Conservation (phyloP, 116 monocot species). For the Posidonia oceanica region DNA sequence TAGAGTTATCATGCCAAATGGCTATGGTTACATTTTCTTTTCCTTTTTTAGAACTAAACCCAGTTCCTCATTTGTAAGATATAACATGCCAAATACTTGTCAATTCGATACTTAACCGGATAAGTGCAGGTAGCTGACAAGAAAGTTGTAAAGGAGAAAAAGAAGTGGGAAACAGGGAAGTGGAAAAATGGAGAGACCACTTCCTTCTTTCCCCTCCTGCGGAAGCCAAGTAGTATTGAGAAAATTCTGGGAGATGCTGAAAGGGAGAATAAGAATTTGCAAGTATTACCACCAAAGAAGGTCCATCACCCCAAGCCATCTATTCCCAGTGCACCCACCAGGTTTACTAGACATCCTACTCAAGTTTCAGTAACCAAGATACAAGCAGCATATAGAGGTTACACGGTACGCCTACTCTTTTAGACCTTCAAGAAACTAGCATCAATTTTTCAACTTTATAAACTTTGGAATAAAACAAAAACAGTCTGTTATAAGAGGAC, state of each 20-base stretch:
- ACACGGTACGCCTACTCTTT: constrained; percentile 29
- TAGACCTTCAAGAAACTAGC: too few relatives aligned
- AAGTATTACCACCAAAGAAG: not conserved
- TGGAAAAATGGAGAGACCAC: constrained; percentile 35
- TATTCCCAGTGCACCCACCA: not conserved
- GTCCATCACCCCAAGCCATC: not conserved
- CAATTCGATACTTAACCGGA: not conserved
- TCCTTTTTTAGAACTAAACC: too few relatives aligned
- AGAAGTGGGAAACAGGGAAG: constrained; percentile 35
- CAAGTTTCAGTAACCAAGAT: constrained; percentile 55
- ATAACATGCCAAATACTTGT: too few relatives aligned
- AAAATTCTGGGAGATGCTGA: constrained; percentile 75
- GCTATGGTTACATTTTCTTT: too few relatives aligned
- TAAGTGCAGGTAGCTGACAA: constrained; percentile 24
- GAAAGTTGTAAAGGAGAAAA: constrained; percentile 38
- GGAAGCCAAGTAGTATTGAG: constrained; percentile 80
- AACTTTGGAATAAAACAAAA: too few relatives aligned
- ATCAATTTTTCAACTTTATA: too few relatives aligned
- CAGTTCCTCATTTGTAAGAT: too few relatives aligned
- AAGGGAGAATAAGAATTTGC: constrained; percentile 18
- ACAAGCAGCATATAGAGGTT: constrained; percentile 76
- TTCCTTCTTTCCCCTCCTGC: constrained; percentile 46
- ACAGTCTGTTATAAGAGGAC: too few relatives aligned
- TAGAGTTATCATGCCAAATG: too few relatives aligned
- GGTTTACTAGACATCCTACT: constrained; percentile 1